Evolutionary conservation across 306 rosid species (phyloP), one percentile per base, ranked within the genome.

Genomic region (Ormosia emarginata): DNA sequence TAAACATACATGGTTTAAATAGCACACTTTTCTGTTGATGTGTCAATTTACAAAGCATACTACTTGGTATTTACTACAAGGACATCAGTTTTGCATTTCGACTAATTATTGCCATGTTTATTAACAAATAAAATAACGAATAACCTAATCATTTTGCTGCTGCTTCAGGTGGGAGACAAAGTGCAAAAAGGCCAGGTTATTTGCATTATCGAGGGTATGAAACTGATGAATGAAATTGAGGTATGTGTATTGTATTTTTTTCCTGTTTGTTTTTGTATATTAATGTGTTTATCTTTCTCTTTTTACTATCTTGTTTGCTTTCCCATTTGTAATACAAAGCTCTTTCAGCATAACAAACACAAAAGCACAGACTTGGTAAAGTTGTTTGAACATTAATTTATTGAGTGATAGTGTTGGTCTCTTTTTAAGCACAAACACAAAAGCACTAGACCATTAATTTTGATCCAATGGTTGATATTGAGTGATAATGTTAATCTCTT

Each of bases 201-300:
- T 40, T 95, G 99, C 87, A 95, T 95, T 67, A 85, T 95, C 67
- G 99, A 95, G 87, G 99, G 97, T 79, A 95, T 95, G 99, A 95
- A 95, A 84, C 84, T 95, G 84, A 91, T 95, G 99, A 95, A 95
- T 79, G 99, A 95, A 80, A 91, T 95, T 74, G 99, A 95, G 89
- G 99, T 94, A 85, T 62, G 87, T 84, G 4, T 11, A 49, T 37
- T 39, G 4, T 84, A 47, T 30, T 62, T 78, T 74, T n/a, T 49
- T 32, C n/a, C 39, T 71, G 9, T 74, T 46, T 7, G 32, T 37
- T 53, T 18, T 29, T 67, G 71, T 55, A 13, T 24, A 18, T 17
- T 59, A 57, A 30, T 67, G 79, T 63, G 24, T 75, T 58, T 53
- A 32, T 47, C 50, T 83, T 44, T 77, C 44, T n/a, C 34, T n/a